Percentiles rank a stretch among this genome's conserved stretches.
Conservation (phyloP, 1,284 basidiomycete species). For the Apiotrichum brassicae region DNA sequence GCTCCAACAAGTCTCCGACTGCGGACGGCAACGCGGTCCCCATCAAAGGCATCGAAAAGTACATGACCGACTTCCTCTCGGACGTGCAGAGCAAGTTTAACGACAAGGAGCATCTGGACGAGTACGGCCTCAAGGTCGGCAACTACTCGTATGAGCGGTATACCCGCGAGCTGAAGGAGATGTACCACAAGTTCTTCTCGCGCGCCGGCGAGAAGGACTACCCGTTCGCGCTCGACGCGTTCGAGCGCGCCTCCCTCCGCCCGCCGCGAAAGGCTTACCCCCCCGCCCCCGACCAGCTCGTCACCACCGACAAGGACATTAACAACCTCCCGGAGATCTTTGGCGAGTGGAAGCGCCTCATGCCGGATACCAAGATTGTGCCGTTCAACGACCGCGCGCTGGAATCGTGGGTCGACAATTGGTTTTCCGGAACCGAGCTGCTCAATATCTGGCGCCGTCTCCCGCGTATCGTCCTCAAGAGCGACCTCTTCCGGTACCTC, state of each 20-base stretch:
- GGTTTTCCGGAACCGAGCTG: conserved; percentile 26
- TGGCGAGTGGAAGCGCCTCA: conserved; percentile 29
- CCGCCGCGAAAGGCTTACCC: conserved; percentile 27
- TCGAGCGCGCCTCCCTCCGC: conserved; percentile 23
- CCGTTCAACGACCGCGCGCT: conserved; percentile 31
- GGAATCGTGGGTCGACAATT: conserved; percentile 26
- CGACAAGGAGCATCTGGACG: background rate
- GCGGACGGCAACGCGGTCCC: background rate
- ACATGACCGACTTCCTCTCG: background rate
- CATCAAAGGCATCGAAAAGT: background rate
- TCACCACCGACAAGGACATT: conserved; percentile 32
- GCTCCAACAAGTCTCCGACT: background rate
- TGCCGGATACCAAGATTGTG: conserved; percentile 31
- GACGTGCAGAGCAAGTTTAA: background rate
- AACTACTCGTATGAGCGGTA: conserved; percentile 18
- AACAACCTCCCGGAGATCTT: conserved; percentile 29
- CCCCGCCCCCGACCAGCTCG: conserved; percentile 24
- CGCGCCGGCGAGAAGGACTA: conserved; percentile 6
- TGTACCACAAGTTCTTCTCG: conserved; percentile 22
- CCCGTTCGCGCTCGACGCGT: conserved; percentile 19
- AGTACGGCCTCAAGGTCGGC: conserved; percentile 6
- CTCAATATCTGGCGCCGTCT: conserved; percentile 31
- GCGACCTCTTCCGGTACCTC: conserved; percentile 45
- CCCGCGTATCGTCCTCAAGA: conserved; percentile 38
- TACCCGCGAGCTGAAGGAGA: conserved; percentile 20